These are phyloP conservation scores for Vanrija sp. DNA, from an alignment of 1,284 basidiomycete genomes.

Conservation along the genomic window DNA sequence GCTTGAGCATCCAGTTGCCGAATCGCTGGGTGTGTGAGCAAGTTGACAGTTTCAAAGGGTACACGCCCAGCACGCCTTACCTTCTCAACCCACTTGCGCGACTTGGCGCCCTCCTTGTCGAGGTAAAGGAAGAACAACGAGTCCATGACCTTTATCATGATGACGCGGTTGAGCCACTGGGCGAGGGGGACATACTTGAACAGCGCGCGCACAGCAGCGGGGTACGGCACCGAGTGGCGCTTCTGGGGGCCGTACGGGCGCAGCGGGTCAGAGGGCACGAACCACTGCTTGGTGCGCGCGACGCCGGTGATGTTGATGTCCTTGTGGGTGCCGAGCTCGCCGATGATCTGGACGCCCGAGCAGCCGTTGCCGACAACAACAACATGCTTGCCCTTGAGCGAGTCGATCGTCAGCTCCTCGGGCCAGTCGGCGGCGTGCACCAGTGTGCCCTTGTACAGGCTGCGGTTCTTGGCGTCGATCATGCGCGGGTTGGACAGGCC, in stretches of 20 bases:
- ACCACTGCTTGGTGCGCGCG: slow-evolving; percentile 9
- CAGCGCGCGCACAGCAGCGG: background rate
- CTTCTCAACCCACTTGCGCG: slow-evolving; percentile 2
- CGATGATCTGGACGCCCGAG: slow-evolving; percentile 17
- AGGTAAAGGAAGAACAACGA: slow-evolving; percentile 8
- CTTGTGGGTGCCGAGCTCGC: slow-evolving; percentile 3
- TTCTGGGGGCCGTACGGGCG: background rate
- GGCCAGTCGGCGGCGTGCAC: slow-evolving; percentile 16
- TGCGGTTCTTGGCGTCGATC: slow-evolving; percentile 5
- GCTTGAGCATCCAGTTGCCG: slow-evolving; percentile 4
- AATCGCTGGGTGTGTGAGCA: background rate
- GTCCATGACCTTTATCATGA: slow-evolving; percentile 4
- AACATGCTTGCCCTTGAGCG: slow-evolving; percentile 20
- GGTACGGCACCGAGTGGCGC: slow-evolving; percentile 7
- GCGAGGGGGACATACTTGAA: background rate
- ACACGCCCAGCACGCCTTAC: too few relatives aligned
- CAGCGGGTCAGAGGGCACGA: background rate
- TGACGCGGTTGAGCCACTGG: background rate
- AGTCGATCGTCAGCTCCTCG: background rate
- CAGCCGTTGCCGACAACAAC: slow-evolving; percentile 29
- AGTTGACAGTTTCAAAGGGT: background rate
- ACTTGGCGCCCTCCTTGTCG: slow-evolving; percentile 3
- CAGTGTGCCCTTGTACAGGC: slow-evolving; percentile 16
- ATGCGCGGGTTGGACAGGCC: slow-evolving; percentile 20
- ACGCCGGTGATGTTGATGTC: slow-evolving; percentile 10